A percentile compares a stretch with the other conserved stretches of the same genome.
Evolutionary conservation across 2,329 filamentous ascomycete genomes (phyloP).

Genomic region (Didymella lethalis): DNA sequence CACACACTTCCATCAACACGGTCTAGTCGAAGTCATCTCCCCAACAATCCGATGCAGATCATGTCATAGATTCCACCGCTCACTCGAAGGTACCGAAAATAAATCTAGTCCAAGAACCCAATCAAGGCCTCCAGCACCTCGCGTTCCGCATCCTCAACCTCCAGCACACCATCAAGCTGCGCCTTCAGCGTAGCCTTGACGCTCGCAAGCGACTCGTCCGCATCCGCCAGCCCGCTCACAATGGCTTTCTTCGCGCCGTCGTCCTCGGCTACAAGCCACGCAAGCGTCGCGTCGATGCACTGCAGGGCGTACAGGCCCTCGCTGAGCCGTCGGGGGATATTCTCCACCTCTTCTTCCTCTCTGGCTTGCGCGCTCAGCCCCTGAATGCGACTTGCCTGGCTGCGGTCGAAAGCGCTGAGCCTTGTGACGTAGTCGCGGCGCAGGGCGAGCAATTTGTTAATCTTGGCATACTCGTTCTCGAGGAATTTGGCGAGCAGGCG

Average conservation of each 20-base stretch:
- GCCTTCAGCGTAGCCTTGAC: constrained; percentile 74
- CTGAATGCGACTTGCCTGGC: constrained; percentile 64
- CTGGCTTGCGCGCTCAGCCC: constrained; percentile 65
- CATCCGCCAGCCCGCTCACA: constrained; percentile 68
- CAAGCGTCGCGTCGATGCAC: constrained; percentile 81
- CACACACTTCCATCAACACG: too few relatives aligned
- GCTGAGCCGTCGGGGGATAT: constrained; percentile 78
- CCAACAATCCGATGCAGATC: too few relatives aligned
- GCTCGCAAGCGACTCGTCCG: constrained; percentile 69
- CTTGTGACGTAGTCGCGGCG: constrained; percentile 73
- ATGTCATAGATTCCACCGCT: too few relatives aligned
- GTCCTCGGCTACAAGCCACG: constrained; percentile 93
- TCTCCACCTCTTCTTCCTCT: constrained; percentile 71
- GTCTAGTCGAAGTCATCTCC: too few relatives aligned
- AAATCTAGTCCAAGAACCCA: constrained; percentile 37
- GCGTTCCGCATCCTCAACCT: constrained; percentile 61
- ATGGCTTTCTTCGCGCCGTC: constrained; percentile 74
- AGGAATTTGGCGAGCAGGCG: constrained; percentile 91
- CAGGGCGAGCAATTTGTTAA: constrained; percentile 73
- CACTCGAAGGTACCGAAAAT: too few relatives aligned
- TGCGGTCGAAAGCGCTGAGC: constrained; percentile 66
- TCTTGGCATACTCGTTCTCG: constrained; percentile 92
- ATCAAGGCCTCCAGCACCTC: constrained; percentile 72
- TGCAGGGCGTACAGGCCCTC: constrained; percentile 86
- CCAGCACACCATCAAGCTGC: constrained; percentile 66